Evolutionary conservation across 202 grass and related monocot species (phyloP).

Genomic region (Dendrocalamus latiflorus): DNA sequence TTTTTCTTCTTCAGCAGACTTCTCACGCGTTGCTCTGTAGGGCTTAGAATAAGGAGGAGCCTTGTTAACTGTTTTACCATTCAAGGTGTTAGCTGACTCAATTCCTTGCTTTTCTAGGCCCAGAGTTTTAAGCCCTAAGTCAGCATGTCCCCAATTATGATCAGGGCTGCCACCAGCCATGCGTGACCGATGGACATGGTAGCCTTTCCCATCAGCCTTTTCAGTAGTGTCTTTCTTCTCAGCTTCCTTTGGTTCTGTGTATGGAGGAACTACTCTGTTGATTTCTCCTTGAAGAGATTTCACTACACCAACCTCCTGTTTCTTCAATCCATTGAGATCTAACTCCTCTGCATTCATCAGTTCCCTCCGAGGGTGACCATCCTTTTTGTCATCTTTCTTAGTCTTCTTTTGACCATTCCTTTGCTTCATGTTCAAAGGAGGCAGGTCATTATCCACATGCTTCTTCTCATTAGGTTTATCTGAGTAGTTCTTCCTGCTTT

Average conservation of each 20-base stretch:
- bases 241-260: neutral
- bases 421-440: slow-evolving; percentile 20
- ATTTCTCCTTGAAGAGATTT: slow-evolving; percentile 37
- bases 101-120: slow-evolving; percentile 44
- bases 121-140: slow-evolving; percentile 45
- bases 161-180: slow-evolving; percentile 32
- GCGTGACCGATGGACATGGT: slow-evolving; percentile 9
- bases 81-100: slow-evolving; percentile 33
- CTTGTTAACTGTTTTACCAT: slow-evolving; percentile 55
- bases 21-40: slow-evolving; percentile 23
- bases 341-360: slow-evolving; percentile 27
- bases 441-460: slow-evolving; percentile 21
- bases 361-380: slow-evolving; percentile 34
- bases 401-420: slow-evolving; percentile 39
- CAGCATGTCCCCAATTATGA: slow-evolving; percentile 38
- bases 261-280: slow-evolving; percentile 27
- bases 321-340: slow-evolving; percentile 51
- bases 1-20: slow-evolving; percentile 37
- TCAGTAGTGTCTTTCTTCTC: neutral
- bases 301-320: slow-evolving; percentile 18
- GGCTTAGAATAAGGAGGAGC: slow-evolving; percentile 72
- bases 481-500: slow-evolving; percentile 36
- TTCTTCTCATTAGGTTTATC: slow-evolving; percentile 41
- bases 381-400: slow-evolving; percentile 39
- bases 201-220: slow-evolving; percentile 31